phyloP scores from a whole-genome alignment of 148 eudicot species.

The Arbutus unedo region DNA sequence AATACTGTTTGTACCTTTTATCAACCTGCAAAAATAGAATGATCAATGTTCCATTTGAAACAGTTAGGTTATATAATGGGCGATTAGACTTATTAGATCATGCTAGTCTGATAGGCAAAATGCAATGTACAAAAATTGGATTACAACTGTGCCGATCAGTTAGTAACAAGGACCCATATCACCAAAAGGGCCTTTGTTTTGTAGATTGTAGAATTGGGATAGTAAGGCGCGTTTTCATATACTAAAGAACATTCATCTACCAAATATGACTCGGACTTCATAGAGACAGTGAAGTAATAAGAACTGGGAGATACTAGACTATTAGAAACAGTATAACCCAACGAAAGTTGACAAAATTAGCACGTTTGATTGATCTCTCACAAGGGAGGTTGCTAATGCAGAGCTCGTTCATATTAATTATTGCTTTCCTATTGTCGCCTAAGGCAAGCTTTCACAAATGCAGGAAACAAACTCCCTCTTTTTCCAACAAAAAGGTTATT shows the following conservation, averaged over 20 bases:
- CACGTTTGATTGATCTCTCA: too few relatives aligned
- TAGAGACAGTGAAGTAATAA: not conserved
- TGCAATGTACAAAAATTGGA: not conserved
- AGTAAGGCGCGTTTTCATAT: not conserved
- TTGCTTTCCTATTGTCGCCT: too few relatives aligned
- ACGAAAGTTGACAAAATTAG: not conserved
- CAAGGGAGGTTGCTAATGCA: too few relatives aligned
- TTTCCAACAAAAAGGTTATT: too few relatives aligned
- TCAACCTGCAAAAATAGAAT: conserved; percentile 28
- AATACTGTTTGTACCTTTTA: conserved; percentile 46
- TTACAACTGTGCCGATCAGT: not conserved
- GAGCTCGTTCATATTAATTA: too few relatives aligned
- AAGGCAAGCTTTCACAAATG: too few relatives aligned
- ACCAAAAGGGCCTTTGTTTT: not conserved
- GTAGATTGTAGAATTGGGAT: not conserved
- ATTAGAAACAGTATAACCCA: not conserved
- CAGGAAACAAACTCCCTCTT: too few relatives aligned
- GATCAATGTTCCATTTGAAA: not conserved
- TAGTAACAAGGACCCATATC: not conserved
- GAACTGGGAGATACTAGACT: not conserved
- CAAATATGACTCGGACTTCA: not conserved
- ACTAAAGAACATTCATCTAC: not conserved
- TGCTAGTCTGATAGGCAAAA: not conserved
- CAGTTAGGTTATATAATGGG: not conserved
- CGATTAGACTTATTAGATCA: not conserved